Evolutionary conservation across 768 basidiomycete species (phyloP).

Genomic region (Serendipita vermifera): DNA sequence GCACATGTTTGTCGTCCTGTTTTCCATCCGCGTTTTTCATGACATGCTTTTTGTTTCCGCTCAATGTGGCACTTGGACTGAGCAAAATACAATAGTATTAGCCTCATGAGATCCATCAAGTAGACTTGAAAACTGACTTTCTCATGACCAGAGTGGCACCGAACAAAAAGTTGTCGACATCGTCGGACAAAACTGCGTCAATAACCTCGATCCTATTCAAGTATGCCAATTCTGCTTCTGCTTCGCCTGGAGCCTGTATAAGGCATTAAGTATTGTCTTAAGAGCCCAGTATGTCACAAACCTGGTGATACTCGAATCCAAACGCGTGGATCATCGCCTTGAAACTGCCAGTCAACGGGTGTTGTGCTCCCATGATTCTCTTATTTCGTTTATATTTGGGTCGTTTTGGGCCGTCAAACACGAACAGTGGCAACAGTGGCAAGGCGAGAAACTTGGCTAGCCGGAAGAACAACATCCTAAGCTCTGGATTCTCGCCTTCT

Average conservation of each 20-base stretch:
- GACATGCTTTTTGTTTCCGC: constrained; percentile 54
- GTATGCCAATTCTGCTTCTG: constrained; percentile 86
- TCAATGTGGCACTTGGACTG: constrained; percentile 58
- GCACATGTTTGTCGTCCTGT: constrained; percentile 58
- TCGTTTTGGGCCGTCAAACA: constrained; percentile 81
- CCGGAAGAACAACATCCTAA: constrained; percentile 74
- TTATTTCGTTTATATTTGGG: constrained; percentile 61
- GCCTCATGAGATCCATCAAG: neutral
- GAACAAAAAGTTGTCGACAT: constrained; percentile 86
- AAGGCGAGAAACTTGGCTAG: constrained; percentile 57
- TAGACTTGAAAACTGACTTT: constrained; percentile 49
- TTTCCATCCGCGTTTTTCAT: constrained; percentile 51
- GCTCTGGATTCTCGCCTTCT: constrained; percentile 69
- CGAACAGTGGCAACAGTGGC: constrained; percentile 78
- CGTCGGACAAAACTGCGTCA: constrained; percentile 83
- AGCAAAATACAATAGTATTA: neutral
- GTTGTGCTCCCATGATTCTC: constrained; percentile 20
- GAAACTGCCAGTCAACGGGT: constrained; percentile 15
- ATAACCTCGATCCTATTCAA: constrained; percentile 70
- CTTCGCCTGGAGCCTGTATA: constrained; percentile 68
- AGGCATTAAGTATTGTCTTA: neutral
- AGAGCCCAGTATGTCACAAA: constrained; percentile 14
- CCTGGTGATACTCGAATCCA: constrained; percentile 35
- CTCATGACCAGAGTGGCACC: constrained; percentile 73
- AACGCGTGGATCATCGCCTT: constrained; percentile 30